A percentile compares a stretch with the other conserved stretches of the same genome.
phyloP scores from a whole-genome alignment of 495 filamentous ascomycete genomes.

The Podospora tetraspora region DNA sequence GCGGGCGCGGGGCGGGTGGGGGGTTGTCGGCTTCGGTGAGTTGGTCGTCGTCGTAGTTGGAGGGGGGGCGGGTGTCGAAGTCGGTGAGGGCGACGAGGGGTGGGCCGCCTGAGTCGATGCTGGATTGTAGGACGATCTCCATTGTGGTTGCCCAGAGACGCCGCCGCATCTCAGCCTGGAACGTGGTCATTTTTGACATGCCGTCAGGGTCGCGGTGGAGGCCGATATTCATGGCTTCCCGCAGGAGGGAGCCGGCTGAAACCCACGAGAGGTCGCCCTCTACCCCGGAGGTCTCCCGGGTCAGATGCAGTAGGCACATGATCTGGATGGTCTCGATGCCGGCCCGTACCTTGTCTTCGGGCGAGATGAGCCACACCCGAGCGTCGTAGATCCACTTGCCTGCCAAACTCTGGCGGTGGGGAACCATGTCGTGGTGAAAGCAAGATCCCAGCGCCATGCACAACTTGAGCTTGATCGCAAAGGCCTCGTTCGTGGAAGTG shows the following conservation, averaged over 20 bases:
- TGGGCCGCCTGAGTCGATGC: slow-evolving; percentile 55
- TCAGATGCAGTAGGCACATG: slow-evolving; percentile 56
- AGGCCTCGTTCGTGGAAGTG: slow-evolving; percentile 28
- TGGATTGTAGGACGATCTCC: slow-evolving; percentile 56
- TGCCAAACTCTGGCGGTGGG: slow-evolving; percentile 44
- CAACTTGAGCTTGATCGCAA: slow-evolving; percentile 57
- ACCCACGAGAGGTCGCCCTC: slow-evolving; percentile 57
- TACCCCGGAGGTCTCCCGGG: slow-evolving; percentile 50
- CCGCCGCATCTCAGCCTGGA: slow-evolving; percentile 60
- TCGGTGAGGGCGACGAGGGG: slow-evolving; percentile 50
- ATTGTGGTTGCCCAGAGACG: slow-evolving; percentile 64
- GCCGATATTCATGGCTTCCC: slow-evolving; percentile 57
- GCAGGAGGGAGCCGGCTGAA: slow-evolving; percentile 50
- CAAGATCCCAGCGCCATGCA: slow-evolving; percentile 58
- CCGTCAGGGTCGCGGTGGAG: slow-evolving; percentile 53
- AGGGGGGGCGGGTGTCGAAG: slow-evolving; percentile 52
- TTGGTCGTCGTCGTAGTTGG: slow-evolving; percentile 49
- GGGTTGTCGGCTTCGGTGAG: slow-evolving; percentile 27
- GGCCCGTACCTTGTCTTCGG: slow-evolving; percentile 48
- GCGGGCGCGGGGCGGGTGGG: slow-evolving; percentile 14
- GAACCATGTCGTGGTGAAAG: slow-evolving; percentile 47
- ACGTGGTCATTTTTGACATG: slow-evolving; percentile 37
- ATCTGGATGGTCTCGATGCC: slow-evolving; percentile 53
- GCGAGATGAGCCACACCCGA: slow-evolving; percentile 55
- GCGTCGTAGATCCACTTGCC: slow-evolving; percentile 60